Evolutionary conservation across 352 stramenopile species (phyloP).

Genomic region (Phytophthora boehmeriae): DNA sequence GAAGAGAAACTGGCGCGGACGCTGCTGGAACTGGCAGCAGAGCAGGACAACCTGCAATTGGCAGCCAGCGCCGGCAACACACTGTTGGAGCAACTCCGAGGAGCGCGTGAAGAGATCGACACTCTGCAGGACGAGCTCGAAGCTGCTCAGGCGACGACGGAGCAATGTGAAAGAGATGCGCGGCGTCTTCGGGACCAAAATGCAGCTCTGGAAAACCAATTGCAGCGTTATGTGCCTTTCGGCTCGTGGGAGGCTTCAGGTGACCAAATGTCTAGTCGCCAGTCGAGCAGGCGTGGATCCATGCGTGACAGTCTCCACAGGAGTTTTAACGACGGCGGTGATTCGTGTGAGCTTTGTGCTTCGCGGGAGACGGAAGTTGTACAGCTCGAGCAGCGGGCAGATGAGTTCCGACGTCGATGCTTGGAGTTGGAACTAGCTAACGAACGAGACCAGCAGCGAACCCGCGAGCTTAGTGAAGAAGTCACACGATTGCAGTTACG

Average conservation of each 20-base stretch:
- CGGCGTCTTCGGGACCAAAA: slow-evolving; percentile 34
- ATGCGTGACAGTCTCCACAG: slow-evolving; percentile 19
- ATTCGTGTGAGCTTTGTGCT: slow-evolving; percentile 28
- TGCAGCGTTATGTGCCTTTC: slow-evolving; percentile 25
- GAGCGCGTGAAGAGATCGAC: slow-evolving; percentile 32
- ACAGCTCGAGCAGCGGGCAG: slow-evolving; percentile 27
- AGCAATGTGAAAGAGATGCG: slow-evolving; percentile 23
- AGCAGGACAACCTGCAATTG: slow-evolving; percentile 52
- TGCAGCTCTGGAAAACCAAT: slow-evolving; percentile 33
- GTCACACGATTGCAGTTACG: slow-evolving; percentile 32
- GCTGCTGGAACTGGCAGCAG: slow-evolving; percentile 48
- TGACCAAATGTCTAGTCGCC: slow-evolving; percentile 14
- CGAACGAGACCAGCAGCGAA: slow-evolving; percentile 32
- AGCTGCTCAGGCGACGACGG: slow-evolving; percentile 22
- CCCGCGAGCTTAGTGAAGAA: slow-evolving; percentile 26
- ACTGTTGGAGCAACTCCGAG: slow-evolving; percentile 48
- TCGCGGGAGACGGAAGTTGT: slow-evolving; percentile 21
- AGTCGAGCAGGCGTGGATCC: slow-evolving; percentile 11
- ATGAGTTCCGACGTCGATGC: slow-evolving; percentile 51
- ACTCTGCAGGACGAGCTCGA: slow-evolving; percentile 37
- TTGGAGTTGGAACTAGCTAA: slow-evolving; percentile 48
- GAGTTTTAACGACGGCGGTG: slow-evolving; percentile 3
- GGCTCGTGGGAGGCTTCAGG: slow-evolving; percentile 7
- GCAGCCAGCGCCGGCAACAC: slow-evolving; percentile 56
- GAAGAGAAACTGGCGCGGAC: slow-evolving; percentile 39